A percentile compares a stretch with the other conserved stretches of the same genome.
phyloP scores from a whole-genome alignment of 2,329 filamentous ascomycete species.

The Akanthomyces dipterigenus region DNA sequence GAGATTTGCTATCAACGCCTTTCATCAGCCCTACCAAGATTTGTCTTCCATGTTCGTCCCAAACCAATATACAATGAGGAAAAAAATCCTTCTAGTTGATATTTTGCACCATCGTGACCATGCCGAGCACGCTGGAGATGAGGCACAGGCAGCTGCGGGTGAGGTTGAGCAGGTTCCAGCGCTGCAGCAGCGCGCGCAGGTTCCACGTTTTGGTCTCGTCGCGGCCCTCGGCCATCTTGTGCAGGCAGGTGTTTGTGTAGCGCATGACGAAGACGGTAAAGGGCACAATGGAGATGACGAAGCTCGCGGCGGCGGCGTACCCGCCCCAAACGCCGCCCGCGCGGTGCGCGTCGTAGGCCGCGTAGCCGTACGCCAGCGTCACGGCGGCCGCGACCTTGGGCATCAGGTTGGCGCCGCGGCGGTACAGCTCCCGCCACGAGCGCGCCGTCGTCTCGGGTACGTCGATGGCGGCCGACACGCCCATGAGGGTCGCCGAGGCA shows the following conservation, averaged over 20 bases:
- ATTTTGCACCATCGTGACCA: conserved; percentile 11
- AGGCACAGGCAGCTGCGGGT: conserved; percentile 26
- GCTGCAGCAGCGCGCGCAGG: conserved; percentile 15
- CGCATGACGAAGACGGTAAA: conserved; percentile 33
- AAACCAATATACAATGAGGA: background rate
- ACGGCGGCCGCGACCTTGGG: conserved; percentile 29
- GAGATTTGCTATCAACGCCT: background rate
- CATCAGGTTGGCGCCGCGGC: conserved; percentile 29
- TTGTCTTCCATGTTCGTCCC: background rate
- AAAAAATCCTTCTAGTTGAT: background rate
- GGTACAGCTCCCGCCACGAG: conserved; percentile 32
- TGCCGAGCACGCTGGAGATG: conserved; percentile 19
- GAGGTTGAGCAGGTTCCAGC: conserved; percentile 24
- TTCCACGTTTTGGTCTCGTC: conserved; percentile 12
- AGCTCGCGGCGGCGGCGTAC: conserved; percentile 24
- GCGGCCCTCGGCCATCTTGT: conserved; percentile 18
- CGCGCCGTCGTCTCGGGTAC: conserved; percentile 24
- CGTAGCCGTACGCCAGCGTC: conserved; percentile 28
- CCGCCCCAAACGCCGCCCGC: conserved; percentile 27
- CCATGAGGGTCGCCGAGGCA: conserved; percentile 29
- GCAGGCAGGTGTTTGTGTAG: conserved; percentile 29
- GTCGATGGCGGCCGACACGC: conserved; percentile 25
- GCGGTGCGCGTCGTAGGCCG: conserved; percentile 26
- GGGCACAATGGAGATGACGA: conserved; percentile 32
- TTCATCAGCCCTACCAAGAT: background rate